Evolutionary conservation across 768 basidiomycete genomes (phyloP), one percentile per base, ranked within the genome.

Genomic region (Phlebiopsis gigantea): DNA sequence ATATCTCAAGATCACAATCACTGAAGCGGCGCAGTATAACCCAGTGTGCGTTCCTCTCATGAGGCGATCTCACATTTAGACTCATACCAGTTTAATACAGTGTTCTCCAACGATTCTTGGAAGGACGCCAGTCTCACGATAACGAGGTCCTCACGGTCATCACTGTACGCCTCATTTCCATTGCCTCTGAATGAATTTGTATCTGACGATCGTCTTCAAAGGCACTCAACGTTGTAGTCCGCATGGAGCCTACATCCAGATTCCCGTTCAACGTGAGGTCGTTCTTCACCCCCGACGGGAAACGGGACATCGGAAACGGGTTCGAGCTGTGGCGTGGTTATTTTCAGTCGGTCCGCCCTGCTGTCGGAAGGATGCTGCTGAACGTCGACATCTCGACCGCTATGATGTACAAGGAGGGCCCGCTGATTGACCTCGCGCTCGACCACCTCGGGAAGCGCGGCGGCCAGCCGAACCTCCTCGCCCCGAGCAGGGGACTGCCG

Each of bases 331-430:
- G 88, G 87, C 77, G 90, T 2, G 89, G 90, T 0, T 89, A 87
- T 54, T 90, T 91, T 69, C 90, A 91, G 65, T 87, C 85, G 0
- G 78, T 90, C 12, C 77, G 90, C n/a, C 88, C 89, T 2, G 80
- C 79, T 0, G 76, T 84, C n/a, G 82, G 82, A 0, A 72, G 72
- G 0, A 78, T 92, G 62, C 67, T 90, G 26, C 73, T 91, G 60
- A 92, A 91, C 57, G 76, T 92, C 58, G 90, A 92, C 58, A 87
- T 89, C 46, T 81, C 84, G 0, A 87, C 88, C 0, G 88, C 84
- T 0, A 78, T 83, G 25, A 87, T 92, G 84, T 90, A 85, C 65
- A 81, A 80, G 62, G 69, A 78, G 0, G 90, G 90, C 0, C 66
- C 74, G 0, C 73, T 91, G 1, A 69, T 87, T 52, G 68, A 73